Conservation (phyloP, 768 basidiomycete species). For the Leccinum sublutescens region DNA sequence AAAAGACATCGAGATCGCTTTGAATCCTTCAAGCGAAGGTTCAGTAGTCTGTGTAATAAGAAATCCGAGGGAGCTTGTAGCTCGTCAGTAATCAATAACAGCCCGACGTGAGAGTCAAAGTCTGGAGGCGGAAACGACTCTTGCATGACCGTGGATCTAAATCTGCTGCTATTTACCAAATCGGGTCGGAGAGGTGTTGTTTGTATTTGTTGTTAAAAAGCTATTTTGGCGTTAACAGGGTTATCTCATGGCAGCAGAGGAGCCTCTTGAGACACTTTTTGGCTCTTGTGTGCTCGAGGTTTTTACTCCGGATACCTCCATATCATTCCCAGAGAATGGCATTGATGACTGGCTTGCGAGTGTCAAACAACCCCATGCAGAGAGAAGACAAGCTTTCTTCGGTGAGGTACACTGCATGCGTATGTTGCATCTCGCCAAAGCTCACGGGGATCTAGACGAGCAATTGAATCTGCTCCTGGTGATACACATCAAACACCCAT, state of each 20-base stretch:
- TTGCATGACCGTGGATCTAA: conserved; percentile 31
- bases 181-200: neutral
- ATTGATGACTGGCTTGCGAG: conserved; percentile 57
- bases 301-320: conserved; percentile 61
- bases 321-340: conserved; percentile 54
- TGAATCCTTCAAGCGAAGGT: conserved; percentile 49
- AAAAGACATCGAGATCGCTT: conserved; percentile 42
- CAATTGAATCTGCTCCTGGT: conserved; percentile 50
- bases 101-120: conserved; percentile 47
- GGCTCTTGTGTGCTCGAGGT: conserved; percentile 57
- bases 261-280: conserved; percentile 64
- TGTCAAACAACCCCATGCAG: conserved; percentile 41
- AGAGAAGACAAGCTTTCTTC: conserved; percentile 71
- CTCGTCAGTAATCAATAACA: conserved; percentile 69
- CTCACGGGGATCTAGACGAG: conserved; percentile 44
- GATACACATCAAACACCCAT: conserved; percentile 33
- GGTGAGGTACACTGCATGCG: conserved; percentile 44
- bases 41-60: conserved; percentile 55
- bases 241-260: conserved; percentile 25
- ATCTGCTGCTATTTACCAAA: conserved; percentile 6
- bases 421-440: conserved; percentile 9
- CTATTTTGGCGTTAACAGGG: neutral
- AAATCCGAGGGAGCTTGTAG: conserved; percentile 73
- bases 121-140: conserved; percentile 49
- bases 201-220: too few species aligned